Evolutionary conservation across 2,329 filamentous ascomycete species (phyloP).

Genomic region (Colletotrichum siamense): DNA sequence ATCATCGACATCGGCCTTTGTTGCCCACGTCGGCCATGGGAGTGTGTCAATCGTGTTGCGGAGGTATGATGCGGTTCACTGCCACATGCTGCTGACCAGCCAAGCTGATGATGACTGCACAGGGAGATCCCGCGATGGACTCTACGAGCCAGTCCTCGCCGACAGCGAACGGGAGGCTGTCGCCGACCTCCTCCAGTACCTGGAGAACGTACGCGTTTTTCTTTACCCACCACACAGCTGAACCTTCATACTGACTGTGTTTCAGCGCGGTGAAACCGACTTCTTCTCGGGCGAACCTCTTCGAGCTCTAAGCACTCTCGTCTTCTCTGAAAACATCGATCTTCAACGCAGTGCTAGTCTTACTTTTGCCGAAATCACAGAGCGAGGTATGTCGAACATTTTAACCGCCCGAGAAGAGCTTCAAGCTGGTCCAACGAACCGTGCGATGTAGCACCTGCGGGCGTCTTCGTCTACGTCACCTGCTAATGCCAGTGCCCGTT

Average conservation of each 20-base stretch:
- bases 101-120: conserved; percentile 8
- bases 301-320: conserved; percentile 89
- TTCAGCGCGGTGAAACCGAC: conserved; percentile 91
- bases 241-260: conserved; percentile 32
- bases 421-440: not conserved
- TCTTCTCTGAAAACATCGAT: conserved; percentile 99
- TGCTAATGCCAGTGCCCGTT: not conserved
- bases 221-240: not conserved
- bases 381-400: conserved; percentile 74
- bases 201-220: conserved; percentile 80
- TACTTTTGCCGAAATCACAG: conserved; percentile 98
- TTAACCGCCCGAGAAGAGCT: not conserved
- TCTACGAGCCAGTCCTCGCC: conserved; percentile 87
- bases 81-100: not conserved
- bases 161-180: conserved; percentile 98
- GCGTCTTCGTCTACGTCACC: not conserved
- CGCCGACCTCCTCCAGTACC: conserved; percentile 90
- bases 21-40: conserved; percentile 55
- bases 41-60: conserved; percentile 67
- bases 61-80: conserved; percentile 41
- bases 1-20: conserved; percentile 7
- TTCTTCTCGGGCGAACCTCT: conserved; percentile 98
- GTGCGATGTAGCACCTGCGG: not conserved
- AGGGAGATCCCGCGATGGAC: conserved; percentile 80
- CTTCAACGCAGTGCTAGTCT: conserved; percentile 95